Base-by-base conservation (phyloP, 345 rosid genomes). In the Bruguiera parviflora region DNA sequence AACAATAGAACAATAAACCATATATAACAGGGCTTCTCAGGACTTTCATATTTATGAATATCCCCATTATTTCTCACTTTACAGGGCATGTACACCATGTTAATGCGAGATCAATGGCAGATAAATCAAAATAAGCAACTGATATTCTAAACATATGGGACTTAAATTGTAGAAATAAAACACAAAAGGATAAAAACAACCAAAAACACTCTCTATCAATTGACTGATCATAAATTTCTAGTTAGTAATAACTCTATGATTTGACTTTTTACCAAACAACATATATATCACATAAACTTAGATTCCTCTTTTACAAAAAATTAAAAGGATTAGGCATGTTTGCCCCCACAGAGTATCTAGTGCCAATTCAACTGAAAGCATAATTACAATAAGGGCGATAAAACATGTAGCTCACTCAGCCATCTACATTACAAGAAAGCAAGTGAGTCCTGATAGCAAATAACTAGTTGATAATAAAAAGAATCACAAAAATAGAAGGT, bases 341-440 rank as follows among this genome's bases (percentile, higher is more conserved):
- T 39, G 46, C 46, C 15, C 15, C 46, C 46, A 39, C 15, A 10
- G 15, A 22, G 15, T 22, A 22, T 55, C 58, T 25, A 55, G 5
- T 55, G 58, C 5, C 58, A 55, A 55, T 13, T 7, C 5, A 55
- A 55, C 13, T 25, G 22, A 55, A 55, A 55, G 58, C 28, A 55
- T 5, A 55, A n/a, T 25, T 25, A 55, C 15, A 13, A 10, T 22
- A 55, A 13, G 27, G 21, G 6, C 1, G 22, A 55, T 55, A 55
- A 24, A 66, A n/a, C 58, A 66, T 10, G 16, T n/a, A 56, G 5
- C 21, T 31, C 58, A 29, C 33, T n/a, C 0, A 4, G 22, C 16
- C 68, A 19, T 51, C 25, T n/a, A 28, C 22, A 66, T 46, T 24
- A 69, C 19, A 59, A n/a, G 28, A 29, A 53, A 56, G 63, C 8